Evolutionary conservation across 1,284 basidiomycete genomes (phyloP).

Genomic region (Xerocomus minutiporus): DNA sequence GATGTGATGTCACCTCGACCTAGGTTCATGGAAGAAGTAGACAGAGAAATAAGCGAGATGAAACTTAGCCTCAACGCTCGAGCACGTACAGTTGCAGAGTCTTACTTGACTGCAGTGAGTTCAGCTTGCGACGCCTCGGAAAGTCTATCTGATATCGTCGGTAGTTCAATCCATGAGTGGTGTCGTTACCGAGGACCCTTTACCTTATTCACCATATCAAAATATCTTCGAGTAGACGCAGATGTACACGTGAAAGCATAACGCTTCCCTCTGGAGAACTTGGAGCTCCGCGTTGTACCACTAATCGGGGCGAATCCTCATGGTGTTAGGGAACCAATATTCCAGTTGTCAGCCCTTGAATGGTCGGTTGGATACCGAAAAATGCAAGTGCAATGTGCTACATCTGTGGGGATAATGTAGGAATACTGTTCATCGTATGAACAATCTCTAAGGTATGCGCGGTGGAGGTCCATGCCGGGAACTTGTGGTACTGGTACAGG

Average conservation of each 20-base stretch:
- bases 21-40: slow-evolving; percentile 98
- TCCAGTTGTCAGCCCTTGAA: background rate
- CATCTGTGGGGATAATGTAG: slow-evolving; percentile 19
- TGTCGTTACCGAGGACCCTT: background rate
- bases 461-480: slow-evolving; percentile 23
- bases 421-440: slow-evolving; percentile 15
- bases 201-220: slow-evolving; percentile 13
- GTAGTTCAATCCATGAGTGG: slow-evolving; percentile 23
- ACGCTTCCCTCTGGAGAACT: slow-evolving; percentile 2
- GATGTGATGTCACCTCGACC: background rate
- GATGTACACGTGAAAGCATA: slow-evolving; percentile 17
- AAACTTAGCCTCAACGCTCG: slow-evolving; percentile 91
- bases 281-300: slow-evolving; percentile 13
- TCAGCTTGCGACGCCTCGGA: background rate
- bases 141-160: slow-evolving; percentile 5
- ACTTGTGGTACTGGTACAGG: slow-evolving; percentile 20
- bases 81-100: slow-evolving; percentile 95
- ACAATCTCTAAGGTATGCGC: slow-evolving; percentile 22
- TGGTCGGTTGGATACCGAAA: slow-evolving; percentile 10
- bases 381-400: slow-evolving; percentile 21
- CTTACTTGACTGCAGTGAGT: slow-evolving; percentile 73
- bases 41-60: slow-evolving; percentile 89
- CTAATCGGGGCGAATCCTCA: slow-evolving; percentile 3
- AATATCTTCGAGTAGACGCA: slow-evolving; percentile 18
- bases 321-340: background rate